Evolutionary conservation across 805 yeast species (phyloP), one percentile per base, ranked within the genome.

Genomic region (Nakazawaea ishiwadae): DNA sequence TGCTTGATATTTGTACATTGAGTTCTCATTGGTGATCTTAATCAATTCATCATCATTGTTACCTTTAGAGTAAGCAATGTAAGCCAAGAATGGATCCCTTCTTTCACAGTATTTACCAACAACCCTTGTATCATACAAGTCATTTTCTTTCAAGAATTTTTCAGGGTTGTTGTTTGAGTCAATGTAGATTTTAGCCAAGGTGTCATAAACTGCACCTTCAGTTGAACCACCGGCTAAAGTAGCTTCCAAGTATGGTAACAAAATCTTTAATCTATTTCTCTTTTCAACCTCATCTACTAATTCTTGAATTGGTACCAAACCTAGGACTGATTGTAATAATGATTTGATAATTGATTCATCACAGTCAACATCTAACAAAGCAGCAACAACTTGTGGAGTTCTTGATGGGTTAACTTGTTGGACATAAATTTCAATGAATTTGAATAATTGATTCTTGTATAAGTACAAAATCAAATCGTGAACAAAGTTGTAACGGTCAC

Each of bases 1-100:
- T n/a, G 98, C 98, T 72, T 93, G 99, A 66, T 93, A 91, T 65
- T 93, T 93, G 76, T 85, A 93, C 99, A 93, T 93, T 53, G 93
- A 78, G 63, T 93, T 93, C 58, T 93, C 98, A 63, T 93, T 93
- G 51, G 99, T 93, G 63, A 93, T 89, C 58, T 77, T 73, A 55
- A 93, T 78, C 56, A 93, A 76, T 62, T 93, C 99, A 44, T 73
- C 82, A 61, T 93, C 96, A 55, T 91, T 90, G 40, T 75, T 71
- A 59, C 99, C 99, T 68, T 90, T 91, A 47, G 95, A 95, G 65
- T 93, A 93, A 39, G 96, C 95, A 66, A 93, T 93, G 65, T 88
- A 93, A 21, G 99, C 99, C 60, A 93, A 73, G 68, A 88, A 93
- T 48, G 99, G 99, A 59, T 93, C 99, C 66, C 99, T 85, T 78